Evolutionary conservation across 345 rosid species (phyloP), one percentile per base, ranked within the genome.

Genomic region (Syzygium aqueum): DNA sequence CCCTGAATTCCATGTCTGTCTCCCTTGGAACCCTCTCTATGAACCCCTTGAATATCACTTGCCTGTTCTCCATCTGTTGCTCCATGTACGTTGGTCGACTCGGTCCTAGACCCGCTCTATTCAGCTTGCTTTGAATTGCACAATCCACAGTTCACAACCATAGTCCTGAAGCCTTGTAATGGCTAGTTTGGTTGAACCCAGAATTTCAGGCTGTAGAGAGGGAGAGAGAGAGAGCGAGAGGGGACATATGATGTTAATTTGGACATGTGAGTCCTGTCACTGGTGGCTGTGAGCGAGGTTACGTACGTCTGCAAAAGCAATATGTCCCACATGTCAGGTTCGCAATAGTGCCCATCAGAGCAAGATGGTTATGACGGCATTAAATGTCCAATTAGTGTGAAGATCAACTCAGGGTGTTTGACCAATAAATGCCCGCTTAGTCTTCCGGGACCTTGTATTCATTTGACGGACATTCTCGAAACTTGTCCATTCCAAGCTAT

Each of bases 1-100:
- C 51, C 88, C 73, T 90, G 37, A 93, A n/a, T 84, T 90, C 94
- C 94, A 94, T 93, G 90, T 93, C 94, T 3, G 90, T 89, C 88
- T 92, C 94, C 28, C 51, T 87, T 1, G 95, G 96, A 16, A 86
- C 77, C 49, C 92, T 77, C 10, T 92, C 95, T 84, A 92, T 87
- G 84, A 89, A 93, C 30, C 91, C 90, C 87, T 91, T 90, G 87
- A 94, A 88, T 30, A 93, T 89, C 88, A 94, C 94, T 86, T 92
- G 93, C 87, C 89, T 92, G 88, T 93, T 93, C 84, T 88, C 89
- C 6, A 73, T 90, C 84, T 37, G 87, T 28, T 25, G 52, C 51
- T 84, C 91, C 88, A 88, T 88, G 37, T 50, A 30, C n/a, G 37
- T 37, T n/a, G 37, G 23, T 28, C 54, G 4, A 46, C 65, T 85